These are phyloP conservation scores for Gossypium anomalum DNA, from an alignment of 345 rosid species.

Conservation along the genomic window DNA sequence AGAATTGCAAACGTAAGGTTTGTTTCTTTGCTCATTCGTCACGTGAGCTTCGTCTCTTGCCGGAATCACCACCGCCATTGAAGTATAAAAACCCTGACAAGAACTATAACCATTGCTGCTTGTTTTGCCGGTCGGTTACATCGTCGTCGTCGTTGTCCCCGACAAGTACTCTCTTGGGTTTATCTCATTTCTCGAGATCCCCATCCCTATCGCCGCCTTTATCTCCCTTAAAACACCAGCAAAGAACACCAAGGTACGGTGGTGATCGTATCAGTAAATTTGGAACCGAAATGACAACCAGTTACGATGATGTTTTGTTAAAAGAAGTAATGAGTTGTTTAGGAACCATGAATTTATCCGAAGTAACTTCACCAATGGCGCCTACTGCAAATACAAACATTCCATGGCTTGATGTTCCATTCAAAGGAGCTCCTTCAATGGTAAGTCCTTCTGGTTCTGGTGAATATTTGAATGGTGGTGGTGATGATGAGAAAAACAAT, in stretches of 20 bases:
- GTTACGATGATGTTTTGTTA: conserved; percentile 49
- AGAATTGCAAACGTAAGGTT: conserved; percentile 58
- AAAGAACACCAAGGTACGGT: conserved; percentile 13
- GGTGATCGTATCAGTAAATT: conserved; percentile 32
- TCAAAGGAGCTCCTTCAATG: conserved; percentile 44
- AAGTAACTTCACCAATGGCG: conserved; percentile 30
- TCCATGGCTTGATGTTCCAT: conserved; percentile 44
- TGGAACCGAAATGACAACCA: conserved; percentile 21
- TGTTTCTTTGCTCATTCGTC: conserved; percentile 76
- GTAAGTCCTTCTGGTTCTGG: conserved; percentile 25
- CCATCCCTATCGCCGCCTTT: conserved; percentile 67
- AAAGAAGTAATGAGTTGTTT: conserved; percentile 53
- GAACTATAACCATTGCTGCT: conserved; percentile 42
- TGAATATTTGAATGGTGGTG: conserved; percentile 7
- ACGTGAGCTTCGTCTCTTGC: conserved; percentile 57
- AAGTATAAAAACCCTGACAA: conserved; percentile 14
- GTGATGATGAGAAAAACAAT: not conserved
- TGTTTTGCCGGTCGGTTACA: conserved; percentile 39
- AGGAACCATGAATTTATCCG: conserved; percentile 46
- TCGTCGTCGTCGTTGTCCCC: conserved; percentile 43
- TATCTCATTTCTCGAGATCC: conserved; percentile 53
- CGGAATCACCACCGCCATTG: conserved; percentile 24
- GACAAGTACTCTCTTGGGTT: conserved; percentile 61
- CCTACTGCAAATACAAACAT: conserved; percentile 12
- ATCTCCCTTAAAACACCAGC: conserved; percentile 48